Base-by-base conservation (phyloP, 345 rosid species). In the Euphorbia pulcherrima region DNA sequence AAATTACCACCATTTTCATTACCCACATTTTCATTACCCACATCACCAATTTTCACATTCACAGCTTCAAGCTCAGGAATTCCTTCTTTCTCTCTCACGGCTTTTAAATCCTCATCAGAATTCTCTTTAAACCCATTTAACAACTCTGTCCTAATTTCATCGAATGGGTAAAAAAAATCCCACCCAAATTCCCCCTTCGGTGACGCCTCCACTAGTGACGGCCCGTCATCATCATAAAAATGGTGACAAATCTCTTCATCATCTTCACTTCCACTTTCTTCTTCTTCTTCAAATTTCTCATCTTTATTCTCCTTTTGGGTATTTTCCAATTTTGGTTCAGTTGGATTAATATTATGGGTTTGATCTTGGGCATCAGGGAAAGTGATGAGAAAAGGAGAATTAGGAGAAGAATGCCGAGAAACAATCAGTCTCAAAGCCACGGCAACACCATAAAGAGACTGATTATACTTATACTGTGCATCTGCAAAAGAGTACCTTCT, bases 111-210 rank as follows among this genome's bases (percentile, higher is more conserved):
- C 56, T 71, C 78, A 41, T 55, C 69, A 44, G 50, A 68, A 29
- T 26, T 62, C 52, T 37, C 69, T 33, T 54, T 28, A 26, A 65
- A 53, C 27, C 69, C 60, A 65, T 56, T 72, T 11, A 59, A 65
- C 29, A 52, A 47, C 27, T 73, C 73, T 21, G 70, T 37, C 24
- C 68, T 71, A 68, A 62, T 12, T 46, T 50, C 75, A 61, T 76
- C 72, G 67, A 67, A 80, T 0, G 81, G 74, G 70, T 74, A 35
- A 56, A 83, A 83, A 59, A 74, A 83, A 78, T 80, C 83, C 84
- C 84, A 83, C 23, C 72, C 74, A 60, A 44, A 55, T 26, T 52
- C 77, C 56, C 56, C 39, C 18, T 67, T 23, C 28, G 59, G 68
- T 60, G 83, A 62, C 55, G 79, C 51, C 11, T 6, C 13, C 71